phyloP scores from a whole-genome alignment of 768 basidiomycete species.

The Termitomyces sp. region DNA sequence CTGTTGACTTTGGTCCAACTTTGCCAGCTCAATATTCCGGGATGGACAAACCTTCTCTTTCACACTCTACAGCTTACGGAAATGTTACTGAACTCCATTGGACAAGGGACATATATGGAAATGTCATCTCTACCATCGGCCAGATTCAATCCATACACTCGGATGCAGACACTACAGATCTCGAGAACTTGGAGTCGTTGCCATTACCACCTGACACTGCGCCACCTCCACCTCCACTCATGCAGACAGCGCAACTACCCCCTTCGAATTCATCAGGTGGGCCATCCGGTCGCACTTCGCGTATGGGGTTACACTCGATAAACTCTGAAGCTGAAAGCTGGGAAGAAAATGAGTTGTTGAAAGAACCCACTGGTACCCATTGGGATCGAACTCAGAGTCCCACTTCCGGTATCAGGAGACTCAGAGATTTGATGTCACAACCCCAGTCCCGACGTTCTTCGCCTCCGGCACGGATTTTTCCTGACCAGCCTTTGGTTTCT shows the following conservation, averaged over 20 bases:
- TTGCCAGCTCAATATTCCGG: not conserved
- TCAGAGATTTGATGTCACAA: not conserved
- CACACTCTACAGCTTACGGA: not conserved
- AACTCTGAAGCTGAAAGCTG: not conserved
- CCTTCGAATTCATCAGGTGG: not conserved
- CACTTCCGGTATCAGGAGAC: not conserved
- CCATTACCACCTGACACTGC: slow-evolving; percentile 1
- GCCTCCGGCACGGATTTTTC: slow-evolving; percentile 2
- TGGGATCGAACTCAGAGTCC: not conserved
- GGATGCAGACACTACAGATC: slow-evolving; percentile 6
- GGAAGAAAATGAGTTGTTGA: not conserved
- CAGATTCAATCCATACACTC: slow-evolving; percentile 5
- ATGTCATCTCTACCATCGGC: not conserved
- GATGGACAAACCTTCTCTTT: not conserved
- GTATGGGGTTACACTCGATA: not conserved
- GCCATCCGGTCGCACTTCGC: not conserved
- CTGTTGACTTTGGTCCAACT: not conserved
- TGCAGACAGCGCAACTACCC: not conserved
- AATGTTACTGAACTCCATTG: not conserved
- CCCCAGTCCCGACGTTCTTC: not conserved
- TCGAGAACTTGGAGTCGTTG: slow-evolving; percentile 4
- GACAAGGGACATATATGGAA: slow-evolving; percentile 1
- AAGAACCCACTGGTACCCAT: not conserved
- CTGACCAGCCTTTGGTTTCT: not conserved
- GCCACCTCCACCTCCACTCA: slow-evolving; percentile 1